Evolutionary conservation across 1,284 basidiomycete genomes (phyloP), one percentile per base, ranked within the genome.

Genomic region (Athelia psychrophila): DNA sequence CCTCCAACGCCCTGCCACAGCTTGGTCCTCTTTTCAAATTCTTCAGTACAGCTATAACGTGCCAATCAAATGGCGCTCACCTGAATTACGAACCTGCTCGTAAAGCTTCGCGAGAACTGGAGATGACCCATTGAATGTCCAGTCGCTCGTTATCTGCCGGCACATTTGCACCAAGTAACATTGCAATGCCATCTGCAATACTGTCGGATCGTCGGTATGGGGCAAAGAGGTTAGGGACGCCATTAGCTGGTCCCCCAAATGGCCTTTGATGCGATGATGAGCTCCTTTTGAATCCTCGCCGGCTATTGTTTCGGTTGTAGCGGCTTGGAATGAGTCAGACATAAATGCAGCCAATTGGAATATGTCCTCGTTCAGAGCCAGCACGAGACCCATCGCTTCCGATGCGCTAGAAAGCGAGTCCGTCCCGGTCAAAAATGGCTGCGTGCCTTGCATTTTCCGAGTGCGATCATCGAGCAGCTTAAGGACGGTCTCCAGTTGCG

Each of bases 171-270:
- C n/a, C n/a, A n/a, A n/a, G n/a, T n/a, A n/a, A n/a, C 74, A 73
- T 55, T 82, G 80, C 36, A 84, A 59, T 0, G 78, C 76, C 46
- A 78, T 71, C 47, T 81, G 79, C n/a, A 83, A 66, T 36, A 78
- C 60, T 49, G 74, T 67, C 0, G 75, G 69, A 59, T 80, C 75
- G 35, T 68, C 70, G 42, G 64, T 51, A 46, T 78, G 71, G 47
- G 67, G 59, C 4, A 69, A 60, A 0, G 58, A 54, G 53, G 59
- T 56, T 47, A 78, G 61, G 36, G 76, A 51, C 6, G 65, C 58
- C 0, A 70, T 64, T 56, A 79, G 61, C 24, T 65, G 57, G 35
- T 61, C 19, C 12, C 71, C 72, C 66, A 77, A 60, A 59, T 73
- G 64, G 52, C 73, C 64, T 52, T 63, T 60, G 44, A 66, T 63